These are phyloP conservation scores for Magnusiomyces paraingens DNA, from an alignment of 1,139 yeast species.

Conservation along the genomic window DNA sequence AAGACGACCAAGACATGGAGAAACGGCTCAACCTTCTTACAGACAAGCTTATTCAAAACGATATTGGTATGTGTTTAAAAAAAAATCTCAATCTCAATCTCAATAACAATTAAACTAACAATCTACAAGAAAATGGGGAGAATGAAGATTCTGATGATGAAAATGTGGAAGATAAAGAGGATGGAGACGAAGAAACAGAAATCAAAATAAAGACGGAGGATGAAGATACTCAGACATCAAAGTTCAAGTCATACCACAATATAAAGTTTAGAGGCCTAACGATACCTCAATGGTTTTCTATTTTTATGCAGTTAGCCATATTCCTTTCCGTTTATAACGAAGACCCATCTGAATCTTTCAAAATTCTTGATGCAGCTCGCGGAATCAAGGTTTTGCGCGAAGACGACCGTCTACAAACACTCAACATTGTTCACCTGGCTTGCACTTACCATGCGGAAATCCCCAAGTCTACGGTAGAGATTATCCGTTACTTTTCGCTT, in stretches of 20 bases:
- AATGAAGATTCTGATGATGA: not conserved
- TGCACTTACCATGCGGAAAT: slow-evolving; percentile 54
- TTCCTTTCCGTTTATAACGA: slow-evolving; percentile 53
- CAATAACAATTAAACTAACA: slow-evolving; percentile 13
- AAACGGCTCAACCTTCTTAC: slow-evolving; percentile 65
- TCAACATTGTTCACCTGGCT: slow-evolving; percentile 58
- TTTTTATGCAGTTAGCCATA: slow-evolving; percentile 73
- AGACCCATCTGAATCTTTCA: slow-evolving; percentile 58
- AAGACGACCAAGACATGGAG: slow-evolving; percentile 57
- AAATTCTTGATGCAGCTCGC: slow-evolving; percentile 66
- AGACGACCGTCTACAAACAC: slow-evolving; percentile 44
- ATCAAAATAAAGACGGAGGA: not conserved
- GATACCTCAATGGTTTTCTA: slow-evolving; percentile 76
- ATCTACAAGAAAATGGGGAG: slow-evolving; percentile 16
- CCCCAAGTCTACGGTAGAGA: slow-evolving; percentile 46
- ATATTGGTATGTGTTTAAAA: slow-evolving; percentile 24
- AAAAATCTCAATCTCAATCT: too few relatives aligned
- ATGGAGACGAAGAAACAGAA: slow-evolving; percentile 42
- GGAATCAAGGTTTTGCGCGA: slow-evolving; percentile 64
- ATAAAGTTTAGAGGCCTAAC: slow-evolving; percentile 53
- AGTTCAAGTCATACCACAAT: not conserved
- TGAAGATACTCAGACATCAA: not conserved
- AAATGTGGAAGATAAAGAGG: slow-evolving; percentile 34
- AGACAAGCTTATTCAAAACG: slow-evolving; percentile 26
- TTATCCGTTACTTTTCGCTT: slow-evolving; percentile 56